Evolutionary conservation across 768 basidiomycete genomes (phyloP).

Genomic region (Boletus subcaerulescens): DNA sequence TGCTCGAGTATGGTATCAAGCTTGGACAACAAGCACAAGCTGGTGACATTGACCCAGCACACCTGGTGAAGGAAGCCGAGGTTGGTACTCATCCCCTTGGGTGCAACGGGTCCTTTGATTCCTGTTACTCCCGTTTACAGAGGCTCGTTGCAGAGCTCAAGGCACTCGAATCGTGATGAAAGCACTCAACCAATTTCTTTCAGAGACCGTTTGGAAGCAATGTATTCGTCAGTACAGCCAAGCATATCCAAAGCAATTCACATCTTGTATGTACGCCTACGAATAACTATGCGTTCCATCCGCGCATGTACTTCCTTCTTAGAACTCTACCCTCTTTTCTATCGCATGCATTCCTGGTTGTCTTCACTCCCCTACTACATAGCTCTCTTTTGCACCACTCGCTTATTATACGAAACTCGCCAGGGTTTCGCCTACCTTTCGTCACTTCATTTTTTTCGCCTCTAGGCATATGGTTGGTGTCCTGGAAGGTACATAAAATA

Average conservation of each 20-base stretch:
- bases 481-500: constrained; percentile 5
- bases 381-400: constrained; percentile 16
- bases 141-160: constrained; percentile 65
- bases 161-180: constrained; percentile 39
- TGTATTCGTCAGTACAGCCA: constrained; percentile 27
- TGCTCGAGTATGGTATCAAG: constrained; percentile 68
- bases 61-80: constrained; percentile 53
- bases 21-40: constrained; percentile 45
- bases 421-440: constrained; percentile 5
- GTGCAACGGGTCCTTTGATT: background rate
- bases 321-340: constrained; percentile 15
- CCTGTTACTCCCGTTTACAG: constrained; percentile 31
- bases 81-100: constrained; percentile 33
- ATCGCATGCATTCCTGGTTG: constrained; percentile 21
- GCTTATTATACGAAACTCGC: constrained; percentile 10
- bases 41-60: constrained; percentile 44
- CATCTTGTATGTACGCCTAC: constrained; percentile 32
- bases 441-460: constrained; percentile 1
- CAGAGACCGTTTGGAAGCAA: constrained; percentile 18
- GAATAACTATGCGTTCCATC: constrained; percentile 13
- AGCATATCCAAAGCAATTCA: constrained; percentile 24
- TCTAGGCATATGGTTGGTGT: background rate
- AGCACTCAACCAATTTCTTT: constrained; percentile 2
- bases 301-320: constrained; percentile 25
- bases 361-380: constrained; percentile 23